These are phyloP conservation scores for Calonectria montana DNA, from an alignment of 2,329 filamentous ascomycete species.

Conservation along the genomic window DNA sequence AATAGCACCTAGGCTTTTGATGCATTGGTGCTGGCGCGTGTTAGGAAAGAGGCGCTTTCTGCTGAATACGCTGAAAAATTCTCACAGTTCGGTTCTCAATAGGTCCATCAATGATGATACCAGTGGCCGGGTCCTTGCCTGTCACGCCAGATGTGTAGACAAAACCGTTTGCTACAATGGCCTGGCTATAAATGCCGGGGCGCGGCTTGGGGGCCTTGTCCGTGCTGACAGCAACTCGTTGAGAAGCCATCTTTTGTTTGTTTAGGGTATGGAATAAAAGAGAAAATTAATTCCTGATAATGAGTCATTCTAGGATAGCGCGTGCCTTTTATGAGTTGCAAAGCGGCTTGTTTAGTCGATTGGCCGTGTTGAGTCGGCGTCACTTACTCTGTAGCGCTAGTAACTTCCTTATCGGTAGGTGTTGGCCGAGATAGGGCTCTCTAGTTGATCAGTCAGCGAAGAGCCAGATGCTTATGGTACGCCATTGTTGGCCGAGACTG, in stretches of 20 bases:
- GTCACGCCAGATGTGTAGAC: slow-evolving; percentile 78
- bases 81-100: slow-evolving; percentile 71
- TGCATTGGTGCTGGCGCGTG: slow-evolving; percentile 62
- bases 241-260: neutral
- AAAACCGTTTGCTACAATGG: slow-evolving; percentile 64
- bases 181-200: slow-evolving; percentile 20
- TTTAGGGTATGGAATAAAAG: neutral
- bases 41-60: neutral
- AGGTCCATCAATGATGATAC: slow-evolving; percentile 69
- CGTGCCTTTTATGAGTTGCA: neutral
- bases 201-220: slow-evolving; percentile 27
- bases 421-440: neutral
- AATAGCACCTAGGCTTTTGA: slow-evolving; percentile 75
- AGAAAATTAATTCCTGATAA: neutral
- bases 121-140: slow-evolving; percentile 65
- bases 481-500: neutral
- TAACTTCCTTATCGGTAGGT: neutral
- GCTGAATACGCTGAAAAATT: neutral
- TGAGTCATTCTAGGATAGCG: too few relatives aligned
- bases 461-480: too few relatives aligned
- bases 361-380: neutral
- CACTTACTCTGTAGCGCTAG: neutral
- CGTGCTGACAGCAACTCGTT: slow-evolving; percentile 26
- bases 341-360: neutral
- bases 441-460: neutral